Conservation (phyloP, 2,329 filamentous ascomycete genomes). For the Aureobasidium namibiae region DNA sequence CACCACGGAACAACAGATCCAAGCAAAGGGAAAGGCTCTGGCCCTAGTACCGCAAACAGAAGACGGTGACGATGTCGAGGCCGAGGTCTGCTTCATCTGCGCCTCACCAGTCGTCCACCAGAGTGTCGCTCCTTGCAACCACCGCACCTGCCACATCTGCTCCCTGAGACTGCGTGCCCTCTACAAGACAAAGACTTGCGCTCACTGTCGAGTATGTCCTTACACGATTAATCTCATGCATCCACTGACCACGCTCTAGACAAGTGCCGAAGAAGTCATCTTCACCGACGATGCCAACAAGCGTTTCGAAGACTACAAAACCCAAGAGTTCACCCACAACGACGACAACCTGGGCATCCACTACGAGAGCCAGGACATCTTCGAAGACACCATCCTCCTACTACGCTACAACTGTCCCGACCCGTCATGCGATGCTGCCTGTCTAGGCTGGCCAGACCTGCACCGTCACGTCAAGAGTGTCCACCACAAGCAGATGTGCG, state of each 20-base stretch:
- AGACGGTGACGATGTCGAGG: conserved; percentile 30
- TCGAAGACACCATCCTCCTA: conserved; percentile 80
- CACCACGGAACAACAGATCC: conserved; percentile 17
- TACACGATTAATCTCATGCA: background rate
- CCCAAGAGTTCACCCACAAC: conserved; percentile 63
- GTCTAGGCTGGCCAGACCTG: conserved; percentile 69
- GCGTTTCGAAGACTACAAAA: conserved; percentile 73
- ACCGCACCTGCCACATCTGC: conserved; percentile 94
- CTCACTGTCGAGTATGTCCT: conserved; percentile 76
- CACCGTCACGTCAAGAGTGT: conserved; percentile 72
- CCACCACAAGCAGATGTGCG: conserved; percentile 84
- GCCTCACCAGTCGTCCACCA: conserved; percentile 82
- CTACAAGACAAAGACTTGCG: conserved; percentile 93
- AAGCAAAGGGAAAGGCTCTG: conserved; percentile 2
- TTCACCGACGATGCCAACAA: conserved; percentile 83
- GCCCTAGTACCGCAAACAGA: background rate
- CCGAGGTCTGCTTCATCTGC: conserved; percentile 94
- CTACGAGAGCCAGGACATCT: conserved; percentile 82
- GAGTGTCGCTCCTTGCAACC: conserved; percentile 88
- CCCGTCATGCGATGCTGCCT: conserved; percentile 72
- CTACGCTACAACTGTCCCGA: conserved; percentile 95
- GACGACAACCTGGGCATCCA: conserved; percentile 86
- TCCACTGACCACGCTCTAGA: conserved; percentile 31
- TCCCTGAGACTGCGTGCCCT: conserved; percentile 81
- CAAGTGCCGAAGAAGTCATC: conserved; percentile 70